Conservation (phyloP, 2,329 filamentous ascomycete species). For the Eurotiales sp. region DNA sequence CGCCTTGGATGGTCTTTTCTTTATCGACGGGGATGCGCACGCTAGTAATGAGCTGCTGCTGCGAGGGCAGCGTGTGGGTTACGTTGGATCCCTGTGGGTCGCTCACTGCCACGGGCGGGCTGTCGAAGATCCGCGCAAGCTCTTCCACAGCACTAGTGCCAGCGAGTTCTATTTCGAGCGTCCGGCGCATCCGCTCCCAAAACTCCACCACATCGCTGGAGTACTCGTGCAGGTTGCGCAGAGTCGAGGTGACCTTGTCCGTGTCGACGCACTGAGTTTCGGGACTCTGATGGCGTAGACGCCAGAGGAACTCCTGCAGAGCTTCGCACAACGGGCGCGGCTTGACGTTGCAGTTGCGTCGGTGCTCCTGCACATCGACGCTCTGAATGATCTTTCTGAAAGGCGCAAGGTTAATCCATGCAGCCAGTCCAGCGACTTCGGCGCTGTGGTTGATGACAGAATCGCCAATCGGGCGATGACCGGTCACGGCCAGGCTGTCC, state of each 20-base stretch:
- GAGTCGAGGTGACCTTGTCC: constrained; percentile 36
- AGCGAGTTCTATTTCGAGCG: constrained; percentile 50
- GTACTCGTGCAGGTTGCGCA: constrained; percentile 41
- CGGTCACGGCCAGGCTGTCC: constrained; percentile 56
- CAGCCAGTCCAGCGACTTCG: constrained; percentile 53
- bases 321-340: constrained; percentile 51
- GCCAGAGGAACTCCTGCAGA: constrained; percentile 51
- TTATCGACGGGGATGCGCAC: constrained; percentile 38
- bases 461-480: constrained; percentile 51
- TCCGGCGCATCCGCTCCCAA: constrained; percentile 52
- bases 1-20: constrained; percentile 35
- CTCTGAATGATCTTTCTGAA: constrained; percentile 55
- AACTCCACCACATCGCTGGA: constrained; percentile 53
- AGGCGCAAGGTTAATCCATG: constrained; percentile 58
- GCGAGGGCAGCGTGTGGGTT: constrained; percentile 32
- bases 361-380: constrained; percentile 45
- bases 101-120: constrained; percentile 27
- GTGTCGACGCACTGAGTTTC: constrained; percentile 39
- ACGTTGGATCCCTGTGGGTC: constrained; percentile 21
- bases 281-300: constrained; percentile 44
- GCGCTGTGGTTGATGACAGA: constrained; percentile 44
- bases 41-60: constrained; percentile 35
- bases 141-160: constrained; percentile 40
- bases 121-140: constrained; percentile 48
- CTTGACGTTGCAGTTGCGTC: constrained; percentile 42